Percentiles rank a stretch among this genome's conserved stretches.
Conservation (phyloP, 495 filamentous ascomycete species). For the Platismatia glauca region DNA sequence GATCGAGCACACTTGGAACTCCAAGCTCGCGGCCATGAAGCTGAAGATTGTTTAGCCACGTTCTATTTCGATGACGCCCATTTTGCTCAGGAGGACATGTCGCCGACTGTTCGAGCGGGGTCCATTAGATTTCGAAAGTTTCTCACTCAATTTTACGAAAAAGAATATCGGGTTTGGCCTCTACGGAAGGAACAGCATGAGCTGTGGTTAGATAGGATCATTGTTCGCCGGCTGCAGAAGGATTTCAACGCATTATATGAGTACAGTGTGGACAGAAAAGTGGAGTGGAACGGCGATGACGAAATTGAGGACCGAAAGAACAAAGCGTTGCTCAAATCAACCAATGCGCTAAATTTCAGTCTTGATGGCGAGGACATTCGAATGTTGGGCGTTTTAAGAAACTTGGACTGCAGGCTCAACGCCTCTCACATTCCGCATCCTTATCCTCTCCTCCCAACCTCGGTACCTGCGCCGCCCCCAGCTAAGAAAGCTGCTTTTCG, state of each 20-base stretch:
- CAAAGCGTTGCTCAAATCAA: not conserved
- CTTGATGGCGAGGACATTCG: slow-evolving; percentile 11
- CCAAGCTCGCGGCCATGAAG: slow-evolving; percentile 48
- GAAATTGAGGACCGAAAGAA: slow-evolving; percentile 2
- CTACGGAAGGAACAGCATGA: slow-evolving; percentile 23
- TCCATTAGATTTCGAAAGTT: slow-evolving; percentile 15
- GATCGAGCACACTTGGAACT: slow-evolving; percentile 52
- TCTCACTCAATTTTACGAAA: slow-evolving; percentile 40
- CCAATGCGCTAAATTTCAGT: not conserved
- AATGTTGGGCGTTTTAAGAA: slow-evolving; percentile 16
- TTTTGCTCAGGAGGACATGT: slow-evolving; percentile 5
- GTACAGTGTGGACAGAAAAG: slow-evolving; percentile 57
- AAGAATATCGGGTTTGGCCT: slow-evolving; percentile 50
- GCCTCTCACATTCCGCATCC: slow-evolving; percentile 58
- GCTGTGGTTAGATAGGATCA: slow-evolving; percentile 48
- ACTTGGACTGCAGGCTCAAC: slow-evolving; percentile 51
- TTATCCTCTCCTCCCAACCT: slow-evolving; percentile 44
- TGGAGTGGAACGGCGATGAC: slow-evolving; percentile 44
- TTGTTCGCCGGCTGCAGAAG: slow-evolving; percentile 45
- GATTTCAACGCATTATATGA: slow-evolving; percentile 62
- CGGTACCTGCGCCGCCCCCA: not conserved
- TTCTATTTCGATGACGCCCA: slow-evolving; percentile 47
- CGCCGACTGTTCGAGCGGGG: slow-evolving; percentile 6
- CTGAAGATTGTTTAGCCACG: slow-evolving; percentile 44
- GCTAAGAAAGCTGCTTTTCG: slow-evolving; percentile 9